Evolutionary conservation across 2,329 filamentous ascomycete genomes (phyloP).

Genomic region (Periconia sp.): DNA sequence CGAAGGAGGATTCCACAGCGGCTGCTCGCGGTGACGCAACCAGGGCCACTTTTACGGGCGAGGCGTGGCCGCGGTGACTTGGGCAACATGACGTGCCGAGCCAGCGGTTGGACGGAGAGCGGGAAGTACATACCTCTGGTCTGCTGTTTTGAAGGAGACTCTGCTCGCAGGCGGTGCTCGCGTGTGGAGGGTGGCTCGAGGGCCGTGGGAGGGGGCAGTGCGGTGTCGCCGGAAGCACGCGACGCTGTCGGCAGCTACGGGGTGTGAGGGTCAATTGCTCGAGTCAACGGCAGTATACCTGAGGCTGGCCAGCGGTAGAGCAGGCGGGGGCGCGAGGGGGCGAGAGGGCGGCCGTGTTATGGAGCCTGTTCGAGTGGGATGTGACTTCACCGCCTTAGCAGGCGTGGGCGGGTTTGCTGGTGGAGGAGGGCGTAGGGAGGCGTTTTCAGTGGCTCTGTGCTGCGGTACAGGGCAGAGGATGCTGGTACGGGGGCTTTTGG

Average conservation of each 20-base stretch:
- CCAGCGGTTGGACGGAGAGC: slow-evolving; percentile 4
- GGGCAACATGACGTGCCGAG: slow-evolving; percentile 9
- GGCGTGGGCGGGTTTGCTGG: slow-evolving; percentile 22
- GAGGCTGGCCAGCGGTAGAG: slow-evolving; percentile 34
- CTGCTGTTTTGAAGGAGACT: slow-evolving; percentile 25
- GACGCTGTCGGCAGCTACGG: slow-evolving; percentile 34
- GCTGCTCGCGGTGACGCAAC: slow-evolving; percentile 18
- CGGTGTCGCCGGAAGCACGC: slow-evolving; percentile 41
- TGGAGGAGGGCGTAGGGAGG: slow-evolving; percentile 22
- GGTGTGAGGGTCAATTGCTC: slow-evolving; percentile 35
- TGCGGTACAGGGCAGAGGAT: slow-evolving; percentile 29
- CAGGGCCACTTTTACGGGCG: slow-evolving; percentile 17
- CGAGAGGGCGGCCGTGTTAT: slow-evolving; percentile 43
- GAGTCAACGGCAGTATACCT: slow-evolving; percentile 31
- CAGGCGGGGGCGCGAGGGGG: slow-evolving; percentile 35
- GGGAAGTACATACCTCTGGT: slow-evolving; percentile 38
- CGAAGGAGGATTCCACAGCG: slow-evolving; percentile 12
- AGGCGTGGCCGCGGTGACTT: slow-evolving; percentile 14
- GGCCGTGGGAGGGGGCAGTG: slow-evolving; percentile 46
- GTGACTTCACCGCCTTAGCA: slow-evolving; percentile 47
- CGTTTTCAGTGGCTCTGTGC: slow-evolving; percentile 20
- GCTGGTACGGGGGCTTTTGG: slow-evolving; percentile 21
- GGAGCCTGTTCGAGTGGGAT: slow-evolving; percentile 43
- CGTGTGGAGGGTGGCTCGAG: slow-evolving; percentile 45
- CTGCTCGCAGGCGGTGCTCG: slow-evolving; percentile 29